Conservation (phyloP, 257 asterid genomes). For the Eucommia ulmoides region DNA sequence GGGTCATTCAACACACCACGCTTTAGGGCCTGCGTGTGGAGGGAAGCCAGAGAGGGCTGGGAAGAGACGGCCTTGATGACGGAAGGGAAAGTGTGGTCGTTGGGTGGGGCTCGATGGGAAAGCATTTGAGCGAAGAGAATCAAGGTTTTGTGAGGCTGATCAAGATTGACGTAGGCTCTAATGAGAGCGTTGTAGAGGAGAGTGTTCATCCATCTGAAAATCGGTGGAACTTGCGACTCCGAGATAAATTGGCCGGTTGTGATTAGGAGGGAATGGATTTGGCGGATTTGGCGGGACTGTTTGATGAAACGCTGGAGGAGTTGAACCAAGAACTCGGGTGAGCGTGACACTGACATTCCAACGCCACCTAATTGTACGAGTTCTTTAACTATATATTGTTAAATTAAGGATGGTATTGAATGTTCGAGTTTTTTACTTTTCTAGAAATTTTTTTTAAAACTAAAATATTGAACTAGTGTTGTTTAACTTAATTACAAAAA, state of each 20-base stretch:
- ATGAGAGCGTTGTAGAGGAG: constrained; percentile 69
- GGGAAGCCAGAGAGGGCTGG: constrained; percentile 17
- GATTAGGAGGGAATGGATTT: constrained; percentile 45
- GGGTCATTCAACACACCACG: constrained; percentile 62
- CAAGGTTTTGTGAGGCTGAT: constrained; percentile 33
- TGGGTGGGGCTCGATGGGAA: constrained; percentile 51
- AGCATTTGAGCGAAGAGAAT: constrained; percentile 62
- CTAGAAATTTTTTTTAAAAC: no score
- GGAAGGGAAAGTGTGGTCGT: constrained; percentile 71
- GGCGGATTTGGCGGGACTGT: constrained; percentile 25
- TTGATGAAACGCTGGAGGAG: constrained; percentile 41
- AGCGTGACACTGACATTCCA: not conserved
- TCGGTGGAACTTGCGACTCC: constrained; percentile 11
- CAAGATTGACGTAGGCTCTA: constrained; percentile 39
- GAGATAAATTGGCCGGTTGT: constrained; percentile 45
- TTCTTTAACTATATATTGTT: no score
- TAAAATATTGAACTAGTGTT: no score
- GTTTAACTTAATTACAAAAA: no score
- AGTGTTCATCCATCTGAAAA: constrained; percentile 54
- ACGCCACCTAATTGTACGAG: no score
- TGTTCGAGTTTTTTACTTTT: no score
- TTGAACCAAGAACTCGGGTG: constrained; percentile 4
- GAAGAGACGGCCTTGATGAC: constrained; percentile 44
- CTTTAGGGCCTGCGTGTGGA: constrained; percentile 47
- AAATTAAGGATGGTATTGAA: no score